Evolutionary conservation across 2,329 filamentous ascomycete genomes (phyloP), one percentile per base, ranked within the genome.

Genomic region (Triangularia verruculosa): DNA sequence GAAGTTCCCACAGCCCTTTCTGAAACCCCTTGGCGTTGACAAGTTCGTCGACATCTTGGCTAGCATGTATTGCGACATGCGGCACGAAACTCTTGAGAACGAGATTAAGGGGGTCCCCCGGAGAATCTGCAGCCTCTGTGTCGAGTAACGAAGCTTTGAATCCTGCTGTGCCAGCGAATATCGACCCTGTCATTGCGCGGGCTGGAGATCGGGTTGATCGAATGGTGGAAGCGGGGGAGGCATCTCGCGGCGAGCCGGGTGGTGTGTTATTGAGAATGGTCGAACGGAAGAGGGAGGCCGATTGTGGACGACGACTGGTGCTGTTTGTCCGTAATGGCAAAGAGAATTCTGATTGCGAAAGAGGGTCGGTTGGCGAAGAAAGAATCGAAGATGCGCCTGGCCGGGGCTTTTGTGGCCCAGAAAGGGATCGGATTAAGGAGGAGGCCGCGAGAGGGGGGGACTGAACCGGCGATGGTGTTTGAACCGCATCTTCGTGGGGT

Each of bases 41-140:
- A 64, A 99, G 78, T 63, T 89, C 84, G 72, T 97, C 90, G 0
- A 92, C 95, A 73, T 98, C 94, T 15, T 85, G 80, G 13, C 94
- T 97, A n/a, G 92, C 86, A 70, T 93, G 89, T 27, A 99, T 86
- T 6, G 91, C 91, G 54, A 99, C 87, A 67, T 95, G 91, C 0
- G 95, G 96, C 13, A 94, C 91, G 74, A 97, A 97, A 2, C 93
- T 89, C 64, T 89, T 89, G 61, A 96, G 81, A 52, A 98, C 89
- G 57, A 97, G 79, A 67, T 82, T 83, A 22, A 86, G 75, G 30
- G 86, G 85, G 63, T 88, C 84, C 11, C 80, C 78, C 1, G 82
- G 81, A 63, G 76, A 79, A 52, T 81, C 79, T 11, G 76, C 78
- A 1, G 75, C 75, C 43, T 73, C 73, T 1, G 75, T 76, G 39